These are phyloP conservation scores for Lecanoromycetidae sp. DNA, from an alignment of 2,329 filamentous ascomycete genomes.

Conservation along the genomic window DNA sequence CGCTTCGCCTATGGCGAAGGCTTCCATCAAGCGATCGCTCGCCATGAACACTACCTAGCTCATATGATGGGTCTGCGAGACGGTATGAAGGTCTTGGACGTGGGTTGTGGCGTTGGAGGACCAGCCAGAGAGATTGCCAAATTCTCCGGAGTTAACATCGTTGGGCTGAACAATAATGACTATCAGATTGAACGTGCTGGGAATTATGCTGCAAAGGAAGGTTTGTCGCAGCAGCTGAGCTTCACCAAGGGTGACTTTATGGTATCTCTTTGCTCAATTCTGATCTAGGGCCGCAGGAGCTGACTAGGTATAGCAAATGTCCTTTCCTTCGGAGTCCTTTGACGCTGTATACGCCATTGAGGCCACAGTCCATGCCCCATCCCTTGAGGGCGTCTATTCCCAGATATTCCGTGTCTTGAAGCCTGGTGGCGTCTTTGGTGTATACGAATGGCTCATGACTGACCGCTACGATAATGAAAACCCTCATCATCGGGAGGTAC, in stretches of 20 bases:
- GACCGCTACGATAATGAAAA: slow-evolving; percentile 86
- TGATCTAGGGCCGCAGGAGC: no score
- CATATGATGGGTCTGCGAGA: slow-evolving; percentile 76
- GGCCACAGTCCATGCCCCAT: slow-evolving; percentile 88
- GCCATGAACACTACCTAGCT: slow-evolving; percentile 96
- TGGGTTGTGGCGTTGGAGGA: slow-evolving; percentile 92
- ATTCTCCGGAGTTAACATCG: slow-evolving; percentile 80
- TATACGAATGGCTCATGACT: slow-evolving; percentile 99
- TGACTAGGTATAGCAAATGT: slow-evolving; percentile 58
- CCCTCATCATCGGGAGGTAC: slow-evolving; percentile 73
- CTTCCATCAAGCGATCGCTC: slow-evolving; percentile 83
- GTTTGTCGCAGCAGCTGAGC: slow-evolving; percentile 62
- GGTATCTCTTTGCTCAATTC: no score
- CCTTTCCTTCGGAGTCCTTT: slow-evolving; percentile 81
- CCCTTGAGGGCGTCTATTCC: slow-evolving; percentile 79
- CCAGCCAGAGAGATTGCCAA: slow-evolving; percentile 92
- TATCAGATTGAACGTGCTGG: slow-evolving; percentile 97
- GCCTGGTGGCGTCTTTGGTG: slow-evolving; percentile 87
- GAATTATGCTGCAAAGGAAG: slow-evolving; percentile 69
- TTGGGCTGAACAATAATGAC: slow-evolving; percentile 96
- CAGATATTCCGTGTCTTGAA: slow-evolving; percentile 93
- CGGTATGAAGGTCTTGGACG: slow-evolving; percentile 82
- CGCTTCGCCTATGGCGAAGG: slow-evolving; percentile 77
- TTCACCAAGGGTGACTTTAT: slow-evolving; percentile 98
- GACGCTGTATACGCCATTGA: slow-evolving; percentile 96